Conservation (phyloP, 2,329 filamentous ascomycete genomes). For the Myotisia sp. region DNA sequence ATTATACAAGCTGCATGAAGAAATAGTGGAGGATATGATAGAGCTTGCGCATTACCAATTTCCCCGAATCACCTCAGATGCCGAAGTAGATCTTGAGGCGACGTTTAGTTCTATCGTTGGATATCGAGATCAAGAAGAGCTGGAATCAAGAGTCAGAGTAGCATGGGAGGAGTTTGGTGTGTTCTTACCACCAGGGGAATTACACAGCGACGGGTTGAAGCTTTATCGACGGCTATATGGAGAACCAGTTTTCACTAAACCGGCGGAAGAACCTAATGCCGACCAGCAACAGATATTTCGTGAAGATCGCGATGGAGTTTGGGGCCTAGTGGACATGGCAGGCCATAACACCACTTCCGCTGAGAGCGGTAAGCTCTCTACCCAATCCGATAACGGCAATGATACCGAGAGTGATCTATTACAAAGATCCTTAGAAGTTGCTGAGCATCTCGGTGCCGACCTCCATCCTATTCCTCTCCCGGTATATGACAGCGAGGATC, state of each 20-base stretch:
- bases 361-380: neutral
- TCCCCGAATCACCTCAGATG: conserved; percentile 14
- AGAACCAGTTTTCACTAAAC: conserved; percentile 35
- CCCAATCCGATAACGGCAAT: neutral
- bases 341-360: neutral
- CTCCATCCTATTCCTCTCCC: conserved; percentile 25
- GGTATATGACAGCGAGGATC: conserved; percentile 27
- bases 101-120: conserved; percentile 19
- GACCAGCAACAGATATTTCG: conserved; percentile 26
- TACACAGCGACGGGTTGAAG: conserved; percentile 55
- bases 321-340: conserved; percentile 22
- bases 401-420: neutral
- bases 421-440: conserved; percentile 2
- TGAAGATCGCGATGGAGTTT: conserved; percentile 25
- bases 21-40: conserved; percentile 23
- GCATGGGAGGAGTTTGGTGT: conserved; percentile 65
- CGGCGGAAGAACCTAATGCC: conserved; percentile 17
- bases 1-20: conserved; percentile 24
- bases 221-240: conserved; percentile 75
- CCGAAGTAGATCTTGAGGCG: conserved; percentile 18
- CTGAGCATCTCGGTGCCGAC: conserved; percentile 12
- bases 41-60: conserved; percentile 21
- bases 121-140: conserved; percentile 19
- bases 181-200: conserved; percentile 54
- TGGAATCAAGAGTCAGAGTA: conserved; percentile 42